Evolutionary conservation across 2,329 filamentous ascomycete genomes (phyloP).

Genomic region (Cladosporium oxysporum): DNA sequence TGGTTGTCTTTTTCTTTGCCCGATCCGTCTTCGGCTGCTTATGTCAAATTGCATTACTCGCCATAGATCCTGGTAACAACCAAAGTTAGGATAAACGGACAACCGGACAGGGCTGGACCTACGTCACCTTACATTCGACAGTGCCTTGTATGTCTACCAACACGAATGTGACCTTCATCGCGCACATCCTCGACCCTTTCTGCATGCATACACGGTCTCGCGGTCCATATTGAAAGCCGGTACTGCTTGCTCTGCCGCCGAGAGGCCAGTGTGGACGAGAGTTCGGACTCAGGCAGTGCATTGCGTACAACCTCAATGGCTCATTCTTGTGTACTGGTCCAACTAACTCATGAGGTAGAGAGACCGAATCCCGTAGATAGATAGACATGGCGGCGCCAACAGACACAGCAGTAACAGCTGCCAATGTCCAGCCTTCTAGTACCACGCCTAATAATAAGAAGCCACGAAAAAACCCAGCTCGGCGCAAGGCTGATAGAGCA

Average conservation of each 20-base stretch:
- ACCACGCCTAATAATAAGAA: constrained; percentile 14
- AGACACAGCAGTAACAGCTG: neutral
- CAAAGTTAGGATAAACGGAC: neutral
- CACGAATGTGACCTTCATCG: neutral
- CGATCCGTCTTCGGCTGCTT: neutral
- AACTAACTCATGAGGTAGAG: neutral
- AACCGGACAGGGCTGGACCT: neutral
- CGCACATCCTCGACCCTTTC: neutral
- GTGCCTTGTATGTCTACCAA: neutral
- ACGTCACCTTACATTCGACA: neutral
- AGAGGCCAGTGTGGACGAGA: neutral
- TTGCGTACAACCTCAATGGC: neutral
- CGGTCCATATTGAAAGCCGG: neutral
- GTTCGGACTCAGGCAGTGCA: neutral
- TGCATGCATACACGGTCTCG: neutral
- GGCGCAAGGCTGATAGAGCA: constrained; percentile 26
- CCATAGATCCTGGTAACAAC: neutral
- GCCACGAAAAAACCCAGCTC: constrained; percentile 27
- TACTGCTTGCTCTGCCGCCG: neutral
- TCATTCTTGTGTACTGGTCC: neutral
- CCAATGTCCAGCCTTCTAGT: neutral
- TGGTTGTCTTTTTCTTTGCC: neutral
- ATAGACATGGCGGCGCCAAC: neutral
- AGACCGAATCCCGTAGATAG: neutral
- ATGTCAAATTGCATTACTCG: neutral